Percentiles rank a stretch among this genome's conserved stretches.
Evolutionary conservation across 108 stramenopile genomes (phyloP).

Genomic region (Pseudonitzschia pungens): DNA sequence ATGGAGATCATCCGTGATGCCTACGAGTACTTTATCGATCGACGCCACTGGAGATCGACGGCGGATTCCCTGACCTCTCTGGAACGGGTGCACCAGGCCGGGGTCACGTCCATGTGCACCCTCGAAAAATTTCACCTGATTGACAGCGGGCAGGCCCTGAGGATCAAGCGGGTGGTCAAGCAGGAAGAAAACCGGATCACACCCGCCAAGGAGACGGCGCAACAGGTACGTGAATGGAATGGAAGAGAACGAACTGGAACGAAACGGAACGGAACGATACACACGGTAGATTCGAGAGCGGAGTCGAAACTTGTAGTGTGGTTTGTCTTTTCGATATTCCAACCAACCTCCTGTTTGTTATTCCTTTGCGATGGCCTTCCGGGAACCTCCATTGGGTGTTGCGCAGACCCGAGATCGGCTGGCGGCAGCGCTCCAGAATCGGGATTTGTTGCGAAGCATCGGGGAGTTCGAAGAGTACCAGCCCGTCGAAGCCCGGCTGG

Average conservation of each 20-base stretch:
- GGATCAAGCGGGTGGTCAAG: slow-evolving; percentile 59
- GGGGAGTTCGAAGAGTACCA: slow-evolving; percentile 87
- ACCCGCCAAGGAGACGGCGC: slow-evolving; percentile 66
- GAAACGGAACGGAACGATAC: neutral
- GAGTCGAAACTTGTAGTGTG: neutral
- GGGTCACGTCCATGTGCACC: slow-evolving; percentile 75
- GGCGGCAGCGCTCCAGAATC: slow-evolving; percentile 74
- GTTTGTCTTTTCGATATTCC: neutral
- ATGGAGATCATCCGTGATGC: slow-evolving; percentile 89
- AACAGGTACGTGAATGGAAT: slow-evolving; percentile 33
- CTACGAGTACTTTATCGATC: slow-evolving; percentile 69
- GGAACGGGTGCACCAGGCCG: slow-evolving; percentile 73
- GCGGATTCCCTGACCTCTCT: slow-evolving; percentile 50
- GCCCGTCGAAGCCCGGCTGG: slow-evolving; percentile 71
- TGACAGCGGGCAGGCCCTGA: slow-evolving; percentile 67
- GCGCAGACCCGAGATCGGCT: slow-evolving; percentile 67
- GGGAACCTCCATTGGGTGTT: neutral
- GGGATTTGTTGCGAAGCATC: slow-evolving; percentile 81
- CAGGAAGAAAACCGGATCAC: slow-evolving; percentile 37
- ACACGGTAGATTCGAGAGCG: too few species aligned
- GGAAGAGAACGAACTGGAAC: too few species aligned
- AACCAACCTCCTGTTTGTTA: slow-evolving; percentile 4
- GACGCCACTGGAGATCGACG: slow-evolving; percentile 62
- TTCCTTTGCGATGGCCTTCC: slow-evolving; percentile 4
- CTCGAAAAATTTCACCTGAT: slow-evolving; percentile 67